Evolutionary conservation across 805 yeast species (phyloP).

Genomic region (Metschnikowia koreensis): DNA sequence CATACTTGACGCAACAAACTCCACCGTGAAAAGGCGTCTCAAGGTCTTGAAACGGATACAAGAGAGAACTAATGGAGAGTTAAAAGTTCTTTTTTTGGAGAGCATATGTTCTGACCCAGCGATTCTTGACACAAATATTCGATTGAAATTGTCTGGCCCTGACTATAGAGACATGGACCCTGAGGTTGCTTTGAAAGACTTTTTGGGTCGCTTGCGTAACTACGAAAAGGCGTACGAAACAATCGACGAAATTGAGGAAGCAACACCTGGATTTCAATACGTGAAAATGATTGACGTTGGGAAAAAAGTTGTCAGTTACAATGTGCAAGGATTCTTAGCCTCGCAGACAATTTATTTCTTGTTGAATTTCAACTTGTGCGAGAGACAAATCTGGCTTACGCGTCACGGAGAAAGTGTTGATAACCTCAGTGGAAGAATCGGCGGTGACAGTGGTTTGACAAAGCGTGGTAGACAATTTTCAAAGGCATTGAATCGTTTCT

Average conservation of each 20-base stretch:
- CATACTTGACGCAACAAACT: slow-evolving; percentile 82
- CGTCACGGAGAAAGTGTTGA: slow-evolving; percentile 93
- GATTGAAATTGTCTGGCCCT: slow-evolving; percentile 87
- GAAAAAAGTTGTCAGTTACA: slow-evolving; percentile 86
- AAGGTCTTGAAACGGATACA: slow-evolving; percentile 57
- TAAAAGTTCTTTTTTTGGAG: slow-evolving; percentile 82
- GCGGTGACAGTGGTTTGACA: slow-evolving; percentile 86
- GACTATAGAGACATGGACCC: slow-evolving; percentile 88
- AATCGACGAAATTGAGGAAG: slow-evolving; percentile 77
- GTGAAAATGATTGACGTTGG: slow-evolving; percentile 97
- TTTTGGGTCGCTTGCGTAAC: slow-evolving; percentile 70
- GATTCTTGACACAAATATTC: slow-evolving; percentile 78
- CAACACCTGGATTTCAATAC: slow-evolving; percentile 66
- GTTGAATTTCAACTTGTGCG: slow-evolving; percentile 76
- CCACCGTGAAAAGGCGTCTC: slow-evolving; percentile 63
- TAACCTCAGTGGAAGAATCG: slow-evolving; percentile 80
- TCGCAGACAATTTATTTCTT: slow-evolving; percentile 91
- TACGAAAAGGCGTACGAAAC: slow-evolving; percentile 91
- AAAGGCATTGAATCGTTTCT: slow-evolving; percentile 68
- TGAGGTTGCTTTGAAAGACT: slow-evolving; percentile 73
- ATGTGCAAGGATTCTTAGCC: slow-evolving; percentile 82
- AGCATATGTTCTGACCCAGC: slow-evolving; percentile 80
- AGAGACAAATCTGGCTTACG: slow-evolving; percentile 91
- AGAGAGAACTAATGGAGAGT: slow-evolving; percentile 53
- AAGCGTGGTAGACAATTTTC: slow-evolving; percentile 76